Evolutionary conservation across 1,139 yeast species (phyloP).

Genomic region (Yamadazyma dushanensis): DNA sequence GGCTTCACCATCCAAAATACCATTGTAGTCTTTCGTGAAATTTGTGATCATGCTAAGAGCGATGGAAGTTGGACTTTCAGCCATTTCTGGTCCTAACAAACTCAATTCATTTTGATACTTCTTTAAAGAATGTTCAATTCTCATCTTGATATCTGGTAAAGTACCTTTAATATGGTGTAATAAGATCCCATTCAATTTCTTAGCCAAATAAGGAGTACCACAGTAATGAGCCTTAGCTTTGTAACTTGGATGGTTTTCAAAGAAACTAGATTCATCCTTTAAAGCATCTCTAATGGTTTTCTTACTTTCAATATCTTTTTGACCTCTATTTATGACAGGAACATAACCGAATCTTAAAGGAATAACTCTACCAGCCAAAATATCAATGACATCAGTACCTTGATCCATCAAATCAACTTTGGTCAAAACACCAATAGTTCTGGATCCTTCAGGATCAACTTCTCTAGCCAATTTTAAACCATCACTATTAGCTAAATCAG

Average conservation of each 20-base stretch:
- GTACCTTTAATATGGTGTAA: conserved; percentile 93
- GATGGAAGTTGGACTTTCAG: conserved; percentile 86
- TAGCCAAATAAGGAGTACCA: conserved; percentile 96
- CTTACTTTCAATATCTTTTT: conserved; percentile 84
- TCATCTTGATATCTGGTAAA: conserved; percentile 87
- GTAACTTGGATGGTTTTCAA: conserved; percentile 75
- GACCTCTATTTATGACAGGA: conserved; percentile 97
- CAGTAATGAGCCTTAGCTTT: conserved; percentile 85
- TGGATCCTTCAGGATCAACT: conserved; percentile 95
- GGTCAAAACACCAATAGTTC: conserved; percentile 96
- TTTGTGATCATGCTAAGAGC: conserved; percentile 90
- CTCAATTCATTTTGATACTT: conserved; percentile 80
- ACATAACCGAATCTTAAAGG: conserved; percentile 95
- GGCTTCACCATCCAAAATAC: conserved; percentile 91
- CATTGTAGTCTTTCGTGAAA: conserved; percentile 87
- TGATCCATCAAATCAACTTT: conserved; percentile 97
- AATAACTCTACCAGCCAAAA: conserved; percentile 92
- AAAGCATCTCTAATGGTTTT: conserved; percentile 90
- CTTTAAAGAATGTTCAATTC: conserved; percentile 81
- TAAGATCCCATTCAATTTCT: conserved; percentile 84
- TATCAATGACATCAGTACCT: conserved; percentile 98
- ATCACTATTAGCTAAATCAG: conserved; percentile 96
- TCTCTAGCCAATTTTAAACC: conserved; percentile 96
- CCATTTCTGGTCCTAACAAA: conserved; percentile 79
- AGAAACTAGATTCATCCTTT: conserved; percentile 73